phyloP scores from a whole-genome alignment of 2,329 filamentous ascomycete species.

The Blastomyces silverae region DNA sequence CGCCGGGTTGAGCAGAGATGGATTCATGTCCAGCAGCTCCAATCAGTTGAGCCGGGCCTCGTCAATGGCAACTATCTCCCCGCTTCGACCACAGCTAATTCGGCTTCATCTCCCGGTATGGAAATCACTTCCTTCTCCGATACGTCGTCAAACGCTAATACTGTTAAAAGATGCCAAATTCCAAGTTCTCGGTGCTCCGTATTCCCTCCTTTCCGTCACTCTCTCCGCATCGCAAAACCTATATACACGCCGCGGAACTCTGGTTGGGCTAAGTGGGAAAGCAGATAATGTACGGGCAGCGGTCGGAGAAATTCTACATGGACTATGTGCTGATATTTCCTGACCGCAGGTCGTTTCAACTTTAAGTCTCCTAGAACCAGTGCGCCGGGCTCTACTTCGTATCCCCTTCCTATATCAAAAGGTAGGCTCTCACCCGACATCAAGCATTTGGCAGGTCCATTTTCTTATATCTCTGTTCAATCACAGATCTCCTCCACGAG shows the following conservation, averaged over 20 bases:
- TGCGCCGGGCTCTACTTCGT: slow-evolving; percentile 70
- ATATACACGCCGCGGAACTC: slow-evolving; percentile 83
- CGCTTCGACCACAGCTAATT: slow-evolving; percentile 34
- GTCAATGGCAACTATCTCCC: slow-evolving; percentile 36
- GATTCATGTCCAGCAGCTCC: slow-evolving; percentile 42
- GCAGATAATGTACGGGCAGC: slow-evolving; percentile 66
- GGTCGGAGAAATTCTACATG: background rate
- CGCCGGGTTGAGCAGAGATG: slow-evolving; percentile 30
- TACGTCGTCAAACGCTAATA: slow-evolving; percentile 4
- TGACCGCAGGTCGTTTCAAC: slow-evolving; percentile 69
- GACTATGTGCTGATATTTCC: slow-evolving; percentile 9
- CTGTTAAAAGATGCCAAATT: slow-evolving; percentile 73
- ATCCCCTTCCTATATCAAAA: slow-evolving; percentile 93
- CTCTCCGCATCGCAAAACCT: slow-evolving; percentile 89
- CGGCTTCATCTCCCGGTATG: slow-evolving; percentile 40
- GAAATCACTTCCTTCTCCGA: background rate
- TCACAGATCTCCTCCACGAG: slow-evolving; percentile 70
- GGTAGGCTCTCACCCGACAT: slow-evolving; percentile 27
- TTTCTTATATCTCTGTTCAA: slow-evolving; percentile 18
- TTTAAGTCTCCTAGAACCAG: slow-evolving; percentile 75
- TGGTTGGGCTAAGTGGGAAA: slow-evolving; percentile 85
- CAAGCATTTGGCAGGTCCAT: background rate
- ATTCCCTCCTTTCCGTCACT: slow-evolving; percentile 87
- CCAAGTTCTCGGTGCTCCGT: slow-evolving; percentile 84
- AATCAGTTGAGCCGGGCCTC: slow-evolving; percentile 33